Evolutionary conservation across 495 filamentous ascomycete genomes (phyloP), one percentile per base, ranked within the genome.

Genomic region (Penicillium silybi): DNA sequence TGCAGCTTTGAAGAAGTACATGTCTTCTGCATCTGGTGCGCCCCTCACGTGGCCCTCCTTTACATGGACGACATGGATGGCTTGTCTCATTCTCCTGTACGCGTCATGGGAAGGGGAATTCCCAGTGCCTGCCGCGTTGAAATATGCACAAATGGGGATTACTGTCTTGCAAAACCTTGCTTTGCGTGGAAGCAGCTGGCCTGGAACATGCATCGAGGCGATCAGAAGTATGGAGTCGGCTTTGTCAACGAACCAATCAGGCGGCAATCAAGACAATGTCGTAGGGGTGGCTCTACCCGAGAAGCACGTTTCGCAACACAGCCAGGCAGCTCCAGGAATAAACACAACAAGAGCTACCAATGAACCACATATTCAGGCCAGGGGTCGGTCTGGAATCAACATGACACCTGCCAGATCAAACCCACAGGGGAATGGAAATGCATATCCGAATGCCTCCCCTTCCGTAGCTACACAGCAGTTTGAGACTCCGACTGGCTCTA

Each of bases 61-160:
- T 44, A 78, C 75, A 15, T 78, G 73, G 71, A 66, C 59, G 6
- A 67, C 75, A 10, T 78, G 75, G 75, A 77, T 78, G 73, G 70
- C 71, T 23, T 73, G 67, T 47, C 58, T 78, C n/a, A 67, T 78
- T 39, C 34, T 78, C 46, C 64, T 78, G 48, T 75, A 72, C 50
- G 72, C 72, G n/a, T 69, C 69, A 4, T 72, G 68, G 64, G 66
- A 72, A 45, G 66, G 65, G 6, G 61, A 74, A 20, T 58, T 75
- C 22, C 50, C 68, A 2, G 37, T 57, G 0, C n/a, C 56, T 0
- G 63, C 59, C 5, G 71, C 71, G 11, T 52, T 56, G 22, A 67
- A 69, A 50, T 73, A 73, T 40, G 67, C 69, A 10, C 54, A 53
- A 44, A 67, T 61, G 37, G 69, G 64, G 0, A 57, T 72, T 2